Base-by-base conservation (phyloP, 306 rosid genomes). In the Quercus aquifolioides region DNA sequence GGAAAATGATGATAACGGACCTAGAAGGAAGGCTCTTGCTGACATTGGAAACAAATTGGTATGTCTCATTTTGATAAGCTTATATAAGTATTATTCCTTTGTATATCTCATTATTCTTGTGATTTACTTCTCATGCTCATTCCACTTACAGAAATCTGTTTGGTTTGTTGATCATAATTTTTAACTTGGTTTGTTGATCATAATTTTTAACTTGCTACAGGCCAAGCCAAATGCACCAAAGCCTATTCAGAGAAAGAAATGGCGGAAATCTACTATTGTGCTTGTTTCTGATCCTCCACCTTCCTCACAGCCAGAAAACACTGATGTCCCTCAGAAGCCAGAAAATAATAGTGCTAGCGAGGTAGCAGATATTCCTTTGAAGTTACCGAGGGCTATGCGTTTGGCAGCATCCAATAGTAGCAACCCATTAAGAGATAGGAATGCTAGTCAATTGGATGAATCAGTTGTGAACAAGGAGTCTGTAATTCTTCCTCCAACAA, bases 21-120 rank as follows among this genome's bases (percentile, higher is more conserved):
- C 75, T 35, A 86, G 68, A 68, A 84, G 97, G 82, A 91, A 85
- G 76, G 86, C 98, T 57, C 88, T 94, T 17, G 85, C 94, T n/a
- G 94, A 92, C 84, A 89, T 92, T 14, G 98, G 97, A 80, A 94
- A 94, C 86, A 79, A 81, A 56, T 35, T 85, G 96, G 98, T 92
- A 84, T 56, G 55, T 72, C 62, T 85, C 43, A 57, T 55, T 69
- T 54, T 60, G 20, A 20, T 58, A 55, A 23, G 75, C 33, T 26
- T 69, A 28, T 68, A 28, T n/a, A 14, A 56, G 6, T 15, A 49
- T 26, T 9, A 52, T n/a, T 49, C 73, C 21, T 55, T 49, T 15
- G 5, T 46, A 46, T 28, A 7, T 41, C 12, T 35, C 55, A 31
- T 12, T 74, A 20, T 21, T 55, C 43, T 38, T 74, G 52, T 57